A percentile compares a stretch with the other conserved stretches of the same genome.
These are phyloP conservation scores for Haberlea rhodopensis DNA, from an alignment of 257 asterid genomes.

Conservation along the genomic window DNA sequence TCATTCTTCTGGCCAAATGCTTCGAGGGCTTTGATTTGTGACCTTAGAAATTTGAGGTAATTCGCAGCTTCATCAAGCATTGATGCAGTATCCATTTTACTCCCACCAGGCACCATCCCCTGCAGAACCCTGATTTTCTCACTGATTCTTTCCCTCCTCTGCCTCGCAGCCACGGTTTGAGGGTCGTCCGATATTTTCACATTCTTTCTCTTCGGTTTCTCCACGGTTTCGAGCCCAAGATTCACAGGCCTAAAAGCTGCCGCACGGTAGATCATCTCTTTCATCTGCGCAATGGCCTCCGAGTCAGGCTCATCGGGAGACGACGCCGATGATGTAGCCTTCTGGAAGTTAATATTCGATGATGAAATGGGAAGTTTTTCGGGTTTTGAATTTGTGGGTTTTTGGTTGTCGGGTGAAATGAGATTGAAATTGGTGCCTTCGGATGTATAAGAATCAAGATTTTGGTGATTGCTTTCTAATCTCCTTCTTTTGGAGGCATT, in stretches of 20 bases:
- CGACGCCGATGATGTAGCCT: constrained; percentile 44
- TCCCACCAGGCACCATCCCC: constrained; percentile 87
- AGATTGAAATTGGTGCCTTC: constrained; percentile 28
- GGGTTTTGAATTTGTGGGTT: constrained; percentile 38
- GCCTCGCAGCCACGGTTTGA: constrained; percentile 93
- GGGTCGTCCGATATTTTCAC: constrained; percentile 81
- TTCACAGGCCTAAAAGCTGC: constrained; percentile 91
- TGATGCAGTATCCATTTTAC: constrained; percentile 95
- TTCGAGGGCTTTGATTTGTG: constrained; percentile 80
- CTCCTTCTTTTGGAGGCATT: constrained; percentile 40
- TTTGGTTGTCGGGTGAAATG: constrained; percentile 30
- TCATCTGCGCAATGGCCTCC: constrained; percentile 93
- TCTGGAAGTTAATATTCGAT: constrained; percentile 76
- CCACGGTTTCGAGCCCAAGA: constrained; percentile 51
- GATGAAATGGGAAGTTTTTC: constrained; percentile 31
- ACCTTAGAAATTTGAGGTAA: constrained; percentile 72
- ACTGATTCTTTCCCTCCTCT: constrained; percentile 89
- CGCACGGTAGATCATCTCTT: constrained; percentile 89
- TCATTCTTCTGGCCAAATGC: constrained; percentile 50
- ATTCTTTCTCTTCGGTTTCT: constrained; percentile 82
- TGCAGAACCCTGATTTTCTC: constrained; percentile 92
- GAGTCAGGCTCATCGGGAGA: constrained; percentile 71
- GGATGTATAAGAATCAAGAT: constrained; percentile 17
- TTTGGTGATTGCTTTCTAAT: constrained; percentile 19
- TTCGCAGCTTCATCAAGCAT: constrained; percentile 99